Evolutionary conservation across 148 eudicot genomes (phyloP).

Genomic region (Rhododendron griersonianum): DNA sequence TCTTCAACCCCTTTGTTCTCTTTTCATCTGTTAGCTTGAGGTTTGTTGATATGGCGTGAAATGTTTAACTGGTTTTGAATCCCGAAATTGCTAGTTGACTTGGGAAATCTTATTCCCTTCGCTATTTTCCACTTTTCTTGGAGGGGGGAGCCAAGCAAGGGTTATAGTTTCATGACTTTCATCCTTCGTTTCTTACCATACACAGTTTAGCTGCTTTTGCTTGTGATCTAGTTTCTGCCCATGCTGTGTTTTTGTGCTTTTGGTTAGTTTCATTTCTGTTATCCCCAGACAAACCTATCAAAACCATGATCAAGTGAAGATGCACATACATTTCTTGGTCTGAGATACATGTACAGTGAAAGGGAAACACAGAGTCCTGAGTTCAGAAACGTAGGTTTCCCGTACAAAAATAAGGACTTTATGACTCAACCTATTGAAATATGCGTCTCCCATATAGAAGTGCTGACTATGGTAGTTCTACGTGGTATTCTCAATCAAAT

Average conservation of each 20-base stretch:
- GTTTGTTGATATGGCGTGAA: neutral
- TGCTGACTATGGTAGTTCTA: too few relatives aligned
- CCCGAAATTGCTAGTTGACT: neutral
- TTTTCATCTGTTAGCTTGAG: neutral
- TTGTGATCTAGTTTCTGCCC: neutral
- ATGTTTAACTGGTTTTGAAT: neutral
- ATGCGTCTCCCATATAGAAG: too few relatives aligned
- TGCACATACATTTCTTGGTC: neutral
- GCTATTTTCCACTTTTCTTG: neutral
- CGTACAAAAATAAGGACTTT: too few relatives aligned
- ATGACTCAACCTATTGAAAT: too few relatives aligned
- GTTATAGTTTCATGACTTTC: neutral
- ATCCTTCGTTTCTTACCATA: neutral
- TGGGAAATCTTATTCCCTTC: neutral
- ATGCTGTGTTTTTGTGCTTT: neutral
- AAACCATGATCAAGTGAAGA: too few relatives aligned
- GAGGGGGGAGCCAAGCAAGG: neutral
- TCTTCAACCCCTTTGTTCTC: neutral
- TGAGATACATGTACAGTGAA: neutral
- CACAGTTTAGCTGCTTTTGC: neutral
- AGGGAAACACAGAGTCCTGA: neutral
- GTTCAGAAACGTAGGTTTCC: too few relatives aligned
- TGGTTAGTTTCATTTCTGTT: too few relatives aligned
- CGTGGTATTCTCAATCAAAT: too few relatives aligned
- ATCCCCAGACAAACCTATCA: neutral